Evolutionary conservation across 441 rosid genomes (phyloP).

Genomic region (Gossypium lobatum): DNA sequence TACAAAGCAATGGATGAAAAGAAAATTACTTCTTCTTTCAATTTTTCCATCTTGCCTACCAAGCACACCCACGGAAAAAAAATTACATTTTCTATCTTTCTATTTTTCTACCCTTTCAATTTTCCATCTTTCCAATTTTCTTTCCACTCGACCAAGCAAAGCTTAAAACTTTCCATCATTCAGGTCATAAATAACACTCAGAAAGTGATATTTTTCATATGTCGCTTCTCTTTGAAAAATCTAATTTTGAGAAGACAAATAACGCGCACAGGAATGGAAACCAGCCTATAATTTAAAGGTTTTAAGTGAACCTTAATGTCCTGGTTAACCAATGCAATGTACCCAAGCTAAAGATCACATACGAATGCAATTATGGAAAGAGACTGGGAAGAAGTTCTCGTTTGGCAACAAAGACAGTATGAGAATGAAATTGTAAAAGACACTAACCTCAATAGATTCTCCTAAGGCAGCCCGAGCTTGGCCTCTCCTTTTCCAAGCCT

Average conservation of each 20-base stretch:
- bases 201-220: not conserved
- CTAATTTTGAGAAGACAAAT: conserved; percentile 1
- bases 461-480: conserved; percentile 98
- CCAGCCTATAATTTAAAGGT: not conserved
- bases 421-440: not conserved
- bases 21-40: no score
- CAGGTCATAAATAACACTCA: conserved; percentile 10
- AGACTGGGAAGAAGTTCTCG: not conserved
- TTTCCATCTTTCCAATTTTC: no score
- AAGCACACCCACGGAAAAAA: no score
- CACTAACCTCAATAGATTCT: conserved; percentile 66
- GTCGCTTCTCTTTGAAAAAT: not conserved
- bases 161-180: not conserved
- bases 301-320: not conserved
- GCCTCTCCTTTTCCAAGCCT: conserved; percentile 99
- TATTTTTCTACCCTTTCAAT: no score
- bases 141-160: no score
- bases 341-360: conserved; percentile 8
- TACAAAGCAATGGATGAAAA: no score
- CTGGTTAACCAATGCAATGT: not conserved
- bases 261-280: conserved; percentile 9
- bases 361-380: not conserved
- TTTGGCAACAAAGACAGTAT: conserved; percentile 12
- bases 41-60: no score
- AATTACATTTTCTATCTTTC: no score